Conservation (phyloP, 768 basidiomycete genomes). For the Postia placenta region DNA sequence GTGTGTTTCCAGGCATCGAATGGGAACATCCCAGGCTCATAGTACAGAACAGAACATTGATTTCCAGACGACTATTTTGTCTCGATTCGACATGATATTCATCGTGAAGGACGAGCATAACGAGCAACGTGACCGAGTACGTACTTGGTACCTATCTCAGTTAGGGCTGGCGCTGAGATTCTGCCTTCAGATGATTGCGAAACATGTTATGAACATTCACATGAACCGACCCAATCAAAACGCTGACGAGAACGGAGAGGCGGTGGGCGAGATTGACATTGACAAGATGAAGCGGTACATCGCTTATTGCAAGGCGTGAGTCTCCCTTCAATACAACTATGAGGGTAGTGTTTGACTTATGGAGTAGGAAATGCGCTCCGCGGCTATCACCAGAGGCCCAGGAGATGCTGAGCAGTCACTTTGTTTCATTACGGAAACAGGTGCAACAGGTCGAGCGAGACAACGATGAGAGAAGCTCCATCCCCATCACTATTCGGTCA, state of each 20-base stretch:
- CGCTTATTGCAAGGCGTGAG: constrained; percentile 90
- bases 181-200: constrained; percentile 75
- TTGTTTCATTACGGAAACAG: constrained; percentile 87
- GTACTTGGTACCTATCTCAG: constrained; percentile 15
- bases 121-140: constrained; percentile 82
- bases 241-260: constrained; percentile 55
- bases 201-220: constrained; percentile 97
- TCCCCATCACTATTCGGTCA: constrained; percentile 95
- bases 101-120: constrained; percentile 98
- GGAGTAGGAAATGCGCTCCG: constrained; percentile 86
- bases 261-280: constrained; percentile 84
- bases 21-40: no score
- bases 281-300: constrained; percentile 99
- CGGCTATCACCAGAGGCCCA: constrained; percentile 90
- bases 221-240: constrained; percentile 83
- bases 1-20: no score
- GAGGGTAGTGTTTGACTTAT: neutral
- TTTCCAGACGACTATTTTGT: constrained; percentile 96
- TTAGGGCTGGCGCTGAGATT: constrained; percentile 5
- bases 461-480: constrained; percentile 95
- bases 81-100: constrained; percentile 99
- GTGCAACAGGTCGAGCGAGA: constrained; percentile 95
- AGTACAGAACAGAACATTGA: constrained; percentile 93
- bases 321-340: neutral
- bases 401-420: constrained; percentile 94